Percentiles rank a stretch among this genome's conserved stretches.
These are phyloP conservation scores for Luvunga scandens DNA, from an alignment of 345 rosid species.

Conservation along the genomic window DNA sequence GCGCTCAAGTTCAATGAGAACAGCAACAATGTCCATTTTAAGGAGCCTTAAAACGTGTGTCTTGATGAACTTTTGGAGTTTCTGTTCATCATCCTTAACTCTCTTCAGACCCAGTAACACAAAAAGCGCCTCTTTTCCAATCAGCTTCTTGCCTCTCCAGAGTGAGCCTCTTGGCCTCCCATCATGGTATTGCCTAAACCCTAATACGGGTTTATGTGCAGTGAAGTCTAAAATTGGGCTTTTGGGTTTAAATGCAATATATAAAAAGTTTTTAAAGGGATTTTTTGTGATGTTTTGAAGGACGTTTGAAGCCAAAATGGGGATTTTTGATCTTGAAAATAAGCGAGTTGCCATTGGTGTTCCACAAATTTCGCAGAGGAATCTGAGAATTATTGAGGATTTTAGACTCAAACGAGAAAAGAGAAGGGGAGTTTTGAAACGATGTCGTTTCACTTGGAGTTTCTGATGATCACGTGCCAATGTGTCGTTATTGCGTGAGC, in stretches of 20 bases:
- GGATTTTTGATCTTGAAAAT: slow-evolving; percentile 41
- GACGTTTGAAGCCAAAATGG: slow-evolving; percentile 30
- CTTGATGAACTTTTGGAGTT: slow-evolving; percentile 61
- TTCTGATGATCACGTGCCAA: not conserved
- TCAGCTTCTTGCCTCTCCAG: slow-evolving; percentile 91
- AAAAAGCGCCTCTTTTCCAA: slow-evolving; percentile 84
- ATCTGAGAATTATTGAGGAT: not conserved
- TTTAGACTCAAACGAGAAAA: not conserved
- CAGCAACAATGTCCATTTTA: slow-evolving; percentile 80
- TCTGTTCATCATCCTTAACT: slow-evolving; percentile 70
- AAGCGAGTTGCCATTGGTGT: slow-evolving; percentile 45
- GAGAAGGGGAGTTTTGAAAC: too few relatives aligned
- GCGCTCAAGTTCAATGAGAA: slow-evolving; percentile 78
- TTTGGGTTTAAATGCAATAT: slow-evolving; percentile 23
- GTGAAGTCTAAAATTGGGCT: slow-evolving; percentile 1
- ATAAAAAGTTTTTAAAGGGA: slow-evolving; percentile 13
- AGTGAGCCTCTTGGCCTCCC: slow-evolving; percentile 96
- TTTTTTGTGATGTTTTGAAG: slow-evolving; percentile 29
- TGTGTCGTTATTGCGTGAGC: too few relatives aligned
- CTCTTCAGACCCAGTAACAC: slow-evolving; percentile 75
- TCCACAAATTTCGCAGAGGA: not conserved
- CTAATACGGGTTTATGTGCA: slow-evolving; percentile 22
- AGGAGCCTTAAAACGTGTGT: slow-evolving; percentile 75
- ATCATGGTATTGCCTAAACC: slow-evolving; percentile 61
- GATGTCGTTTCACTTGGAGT: not conserved